Base-by-base conservation (phyloP, 306 rosid genomes). In the Benincasa hispida region DNA sequence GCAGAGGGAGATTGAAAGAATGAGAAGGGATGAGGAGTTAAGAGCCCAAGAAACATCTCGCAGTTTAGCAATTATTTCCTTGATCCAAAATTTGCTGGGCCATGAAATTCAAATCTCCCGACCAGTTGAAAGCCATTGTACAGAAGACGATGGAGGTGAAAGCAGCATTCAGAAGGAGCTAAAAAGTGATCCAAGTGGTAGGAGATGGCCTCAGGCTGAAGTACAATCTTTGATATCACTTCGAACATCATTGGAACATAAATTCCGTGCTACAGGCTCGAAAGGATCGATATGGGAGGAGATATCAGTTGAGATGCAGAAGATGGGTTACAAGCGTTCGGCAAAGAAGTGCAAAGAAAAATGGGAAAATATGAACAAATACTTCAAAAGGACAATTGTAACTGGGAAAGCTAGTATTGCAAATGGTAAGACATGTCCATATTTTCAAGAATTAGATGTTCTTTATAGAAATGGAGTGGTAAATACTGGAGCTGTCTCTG, bases 301-400 rank as follows among this genome's bases (percentile, higher is more conserved):
- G 88, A 85, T 93, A 76, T 84, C 96, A 41, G 80, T 60, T 55
- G 87, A 85, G 59, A 85, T 90, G 93, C 24, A 57, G 4, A 69
- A 76, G 28, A 83, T 81, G 86, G 97, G 94, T 1, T 86, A 82
- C 86, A 81, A 80, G 76, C 87, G 93, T 15, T 78, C 91, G 5
- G 89, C 89, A 21, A 90, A 84, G 81, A 89, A 87, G 80, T 94
- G 98, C 58, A 90, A 84, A 83, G 93, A 94, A 82, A 91, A 91
- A 83, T 91, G 97, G 97, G 95, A 89, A 62, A 88, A 90, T 89
- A 90, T 91, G 77, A 91, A 89, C 85, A 91, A 89, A 86, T 88
- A 94, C 70, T 90, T 88, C 81, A 89, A 77, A 76, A 88, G 83
- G 83, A 81, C 89, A 3, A 58, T 77, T 8, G 90, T 79, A 58